Evolutionary conservation across 768 basidiomycete genomes (phyloP).

Genomic region (Jaapia argillacea): DNA sequence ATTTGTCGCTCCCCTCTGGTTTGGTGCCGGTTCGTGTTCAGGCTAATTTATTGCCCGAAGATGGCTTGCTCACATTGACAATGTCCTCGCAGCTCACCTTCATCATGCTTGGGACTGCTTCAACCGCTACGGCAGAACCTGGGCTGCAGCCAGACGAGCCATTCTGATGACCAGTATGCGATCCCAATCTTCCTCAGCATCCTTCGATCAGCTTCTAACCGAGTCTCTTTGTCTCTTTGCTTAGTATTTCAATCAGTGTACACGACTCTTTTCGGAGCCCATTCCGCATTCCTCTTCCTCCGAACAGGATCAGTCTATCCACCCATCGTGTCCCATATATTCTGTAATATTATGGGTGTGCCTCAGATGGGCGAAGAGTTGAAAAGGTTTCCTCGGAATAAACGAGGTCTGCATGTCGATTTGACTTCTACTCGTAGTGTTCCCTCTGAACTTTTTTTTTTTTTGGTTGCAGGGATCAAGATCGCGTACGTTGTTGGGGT

Average conservation of each 20-base stretch:
- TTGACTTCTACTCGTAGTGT: conserved; percentile 7
- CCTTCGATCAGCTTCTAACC: not conserved
- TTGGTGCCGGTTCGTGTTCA: conserved; percentile 65
- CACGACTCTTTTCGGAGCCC: conserved; percentile 89
- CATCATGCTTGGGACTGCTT: conserved; percentile 91
- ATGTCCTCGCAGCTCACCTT: conserved; percentile 56
- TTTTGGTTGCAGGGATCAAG: conserved; percentile 35
- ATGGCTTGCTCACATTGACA: not conserved
- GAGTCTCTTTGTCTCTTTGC: not conserved
- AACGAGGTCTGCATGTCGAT: conserved; percentile 32
- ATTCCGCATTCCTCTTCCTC: conserved; percentile 77
- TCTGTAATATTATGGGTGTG: conserved; percentile 93
- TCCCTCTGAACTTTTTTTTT: conserved; percentile 5
- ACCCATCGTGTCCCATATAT: conserved; percentile 71
- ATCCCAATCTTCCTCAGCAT: too few relatives aligned
- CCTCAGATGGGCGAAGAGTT: conserved; percentile 60
- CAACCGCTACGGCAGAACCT: conserved; percentile 60
- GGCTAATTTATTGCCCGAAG: not conserved
- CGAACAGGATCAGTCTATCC: conserved; percentile 78
- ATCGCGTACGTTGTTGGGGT: conserved; percentile 51
- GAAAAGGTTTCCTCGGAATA: conserved; percentile 36
- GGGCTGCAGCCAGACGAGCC: conserved; percentile 55
- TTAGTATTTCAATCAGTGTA: conserved; percentile 83
- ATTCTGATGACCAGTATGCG: conserved; percentile 41
- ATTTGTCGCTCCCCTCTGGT: conserved; percentile 74